Evolutionary conservation across 805 yeast species (phyloP).

Genomic region (Candida wancherniae): DNA sequence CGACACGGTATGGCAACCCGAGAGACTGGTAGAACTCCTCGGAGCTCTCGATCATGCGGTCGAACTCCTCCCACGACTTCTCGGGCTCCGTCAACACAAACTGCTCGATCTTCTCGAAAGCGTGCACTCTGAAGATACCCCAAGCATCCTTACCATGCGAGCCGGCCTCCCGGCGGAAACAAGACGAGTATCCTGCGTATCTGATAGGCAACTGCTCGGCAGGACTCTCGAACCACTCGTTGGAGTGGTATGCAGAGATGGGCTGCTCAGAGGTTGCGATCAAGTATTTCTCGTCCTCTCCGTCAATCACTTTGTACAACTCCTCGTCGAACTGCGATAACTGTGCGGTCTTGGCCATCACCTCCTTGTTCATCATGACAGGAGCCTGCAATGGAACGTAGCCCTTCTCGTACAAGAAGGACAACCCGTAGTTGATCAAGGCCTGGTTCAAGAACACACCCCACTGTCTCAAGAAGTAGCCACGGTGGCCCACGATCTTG

Average conservation of each 20-base stretch:
- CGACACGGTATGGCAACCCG: constrained; percentile 93
- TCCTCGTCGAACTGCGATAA: constrained; percentile 97
- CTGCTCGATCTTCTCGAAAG: constrained; percentile 97
- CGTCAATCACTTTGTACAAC: constrained; percentile 92
- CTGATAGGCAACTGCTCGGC: constrained; percentile 93
- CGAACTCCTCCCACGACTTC: constrained; percentile 96
- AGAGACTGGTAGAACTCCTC: constrained; percentile 92
- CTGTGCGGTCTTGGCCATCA: constrained; percentile 99
- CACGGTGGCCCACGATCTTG: constrained; percentile 96
- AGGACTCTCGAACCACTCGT: constrained; percentile 98
- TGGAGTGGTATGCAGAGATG: constrained; percentile 93
- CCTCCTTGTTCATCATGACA: constrained; percentile 99
- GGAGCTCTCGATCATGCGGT: constrained; percentile 84
- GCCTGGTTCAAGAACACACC: constrained; percentile 99
- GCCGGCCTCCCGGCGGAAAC: constrained; percentile 99
- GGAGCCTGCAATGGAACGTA: constrained; percentile 96
- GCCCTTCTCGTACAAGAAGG: constrained; percentile 70
- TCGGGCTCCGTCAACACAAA: constrained; percentile 95
- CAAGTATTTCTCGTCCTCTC: constrained; percentile 94
- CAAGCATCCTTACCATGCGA: constrained; percentile 99
- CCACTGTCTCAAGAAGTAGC: constrained; percentile 88
- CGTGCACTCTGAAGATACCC: constrained; percentile 99
- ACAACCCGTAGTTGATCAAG: constrained; percentile 90
- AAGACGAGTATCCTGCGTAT: constrained; percentile 96
- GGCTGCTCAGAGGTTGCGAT: constrained; percentile 99